Conservation (phyloP, 1,284 basidiomycete genomes). For the Rhodofomes roseus region DNA sequence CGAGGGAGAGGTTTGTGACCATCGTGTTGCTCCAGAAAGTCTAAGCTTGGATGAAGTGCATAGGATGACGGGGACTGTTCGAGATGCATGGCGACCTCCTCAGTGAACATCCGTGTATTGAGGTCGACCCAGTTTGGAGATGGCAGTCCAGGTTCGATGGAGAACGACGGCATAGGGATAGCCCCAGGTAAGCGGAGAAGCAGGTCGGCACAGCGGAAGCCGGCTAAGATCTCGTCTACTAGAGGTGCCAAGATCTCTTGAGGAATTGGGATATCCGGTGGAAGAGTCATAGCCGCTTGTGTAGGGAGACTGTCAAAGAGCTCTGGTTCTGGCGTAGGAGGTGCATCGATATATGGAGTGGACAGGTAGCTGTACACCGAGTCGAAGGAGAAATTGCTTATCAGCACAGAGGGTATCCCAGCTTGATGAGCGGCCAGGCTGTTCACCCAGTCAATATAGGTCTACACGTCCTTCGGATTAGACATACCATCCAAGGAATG, state of each 20-base stretch:
- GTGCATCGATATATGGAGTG: conserved; percentile 16
- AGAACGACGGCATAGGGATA: conserved; percentile 74
- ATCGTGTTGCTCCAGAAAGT: conserved; percentile 31
- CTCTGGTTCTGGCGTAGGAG: conserved; percentile 3
- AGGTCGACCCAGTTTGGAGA: conserved; percentile 61
- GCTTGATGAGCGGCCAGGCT: conserved; percentile 67
- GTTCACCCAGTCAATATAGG: background rate
- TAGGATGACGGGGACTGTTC: conserved; percentile 24
- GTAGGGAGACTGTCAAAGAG: conserved; percentile 4
- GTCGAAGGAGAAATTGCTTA: conserved; percentile 82
- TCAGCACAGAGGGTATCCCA: conserved; percentile 61
- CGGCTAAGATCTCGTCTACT: conserved; percentile 55
- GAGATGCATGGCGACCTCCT: conserved; percentile 42
- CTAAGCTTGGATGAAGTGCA: conserved; percentile 34
- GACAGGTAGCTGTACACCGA: conserved; percentile 73
- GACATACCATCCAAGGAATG: conserved; percentile 71
- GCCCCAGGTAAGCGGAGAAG: conserved; percentile 66
- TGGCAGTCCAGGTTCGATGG: conserved; percentile 47
- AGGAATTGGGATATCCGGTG: conserved; percentile 52
- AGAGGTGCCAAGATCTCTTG: conserved; percentile 48
- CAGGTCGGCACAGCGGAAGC: conserved; percentile 72
- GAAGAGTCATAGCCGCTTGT: conserved; percentile 10
- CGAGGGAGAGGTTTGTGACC: conserved; percentile 34
- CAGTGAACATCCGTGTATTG: conserved; percentile 38
- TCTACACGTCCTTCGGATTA: background rate